Base-by-base conservation (phyloP, 768 basidiomycete genomes). In the Russula sp. region DNA sequence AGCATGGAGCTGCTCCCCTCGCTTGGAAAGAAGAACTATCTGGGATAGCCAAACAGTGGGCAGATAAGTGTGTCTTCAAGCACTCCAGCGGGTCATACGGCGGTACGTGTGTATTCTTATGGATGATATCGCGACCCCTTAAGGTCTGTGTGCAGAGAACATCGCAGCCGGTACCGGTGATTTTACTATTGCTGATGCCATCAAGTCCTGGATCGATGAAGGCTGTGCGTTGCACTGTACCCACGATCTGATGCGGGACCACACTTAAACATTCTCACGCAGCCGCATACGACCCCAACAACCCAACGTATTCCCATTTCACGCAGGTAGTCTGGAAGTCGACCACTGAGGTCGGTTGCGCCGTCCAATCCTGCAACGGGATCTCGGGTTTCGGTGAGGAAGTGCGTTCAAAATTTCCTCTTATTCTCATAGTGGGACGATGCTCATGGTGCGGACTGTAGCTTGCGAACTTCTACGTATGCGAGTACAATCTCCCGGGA, bases 291-390 rank as follows among this genome's bases (percentile, higher is more conserved):
- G 68, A 84, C 67, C 74, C 85, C 39, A 77, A 69, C 68, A 82
- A 82, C 72, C 87, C 88, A 2, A 66, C 22, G 22, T 27, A 27
- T 27, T 27, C 22, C 22, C 22, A 27, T 27, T 27, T 27, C 22
- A 27, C 22, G 9, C 87, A 89, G 71, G 80, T 88, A 5, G 87
- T 90, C 9, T 90, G 88, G 88, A 89, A 89, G 72, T 77, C 72
- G 6, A 80, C 83, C 27, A 82, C 79, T 1, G 74, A 87, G 64
- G 77, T 89, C 20, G 87, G 86, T 27, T 89, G 86, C 68, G 87
- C 85, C 45, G 74, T 80, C 34, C 74, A 79, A 62, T 69, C 72
- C 8, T 88, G 87, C 72, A 20, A 3, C 51, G 59, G 62, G 16
- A 85, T 27, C 22, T 27, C 22, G 22, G 77, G 75, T 47, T 84